Base-by-base conservation (phyloP, 768 basidiomycete species). In the Xanthoconium purpureum region DNA sequence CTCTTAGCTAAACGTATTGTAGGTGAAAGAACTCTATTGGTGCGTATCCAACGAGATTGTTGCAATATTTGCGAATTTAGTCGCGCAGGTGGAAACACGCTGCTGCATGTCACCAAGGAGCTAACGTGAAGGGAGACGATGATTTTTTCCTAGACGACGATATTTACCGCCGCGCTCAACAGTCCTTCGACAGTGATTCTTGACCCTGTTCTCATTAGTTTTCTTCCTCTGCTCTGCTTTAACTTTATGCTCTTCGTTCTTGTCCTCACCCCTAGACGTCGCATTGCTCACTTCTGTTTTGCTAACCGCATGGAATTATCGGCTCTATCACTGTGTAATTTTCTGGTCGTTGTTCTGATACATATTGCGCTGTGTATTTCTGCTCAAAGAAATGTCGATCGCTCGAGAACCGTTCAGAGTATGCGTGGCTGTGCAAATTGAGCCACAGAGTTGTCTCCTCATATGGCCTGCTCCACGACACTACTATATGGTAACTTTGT, bases 11-110 rank as follows among this genome's bases (percentile, higher is more conserved):
- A n/a, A 32, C 24, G 14, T 8, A 10, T 46, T 12, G 5, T 35
- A 88, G 87, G 84, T 89, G 33, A 83, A 82, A 61, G 89, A 91
- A 62, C 77, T 91, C 7, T 84, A 84, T 64, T 91, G 90, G 89
- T 90, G 64, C 49, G 81, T 75, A n/a, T 11, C n/a, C 20, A 18
- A 45, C 44, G 29, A 36, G 42, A 52, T 53, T 43, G 36, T 18
- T 28, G 50, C 29, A 17, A 13, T 42, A 24, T 30, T 20, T 11
- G 35, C 36, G 14, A 50, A 52, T 62, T 65, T 50, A 62, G 46
- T 47, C 32, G 24, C 17, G 18, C 49, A 87, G 85, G 88, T 90
- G 87, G 87, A 90, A 93, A 70, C 91, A 93, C 64, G 91, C 90
- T 30, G 88, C 88, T 1, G 62, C 79, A 17, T 93, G 91, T 62